phyloP scores from a whole-genome alignment of 2,329 filamentous ascomycete genomes.

The Fonsecaea multimorphosa region DNA sequence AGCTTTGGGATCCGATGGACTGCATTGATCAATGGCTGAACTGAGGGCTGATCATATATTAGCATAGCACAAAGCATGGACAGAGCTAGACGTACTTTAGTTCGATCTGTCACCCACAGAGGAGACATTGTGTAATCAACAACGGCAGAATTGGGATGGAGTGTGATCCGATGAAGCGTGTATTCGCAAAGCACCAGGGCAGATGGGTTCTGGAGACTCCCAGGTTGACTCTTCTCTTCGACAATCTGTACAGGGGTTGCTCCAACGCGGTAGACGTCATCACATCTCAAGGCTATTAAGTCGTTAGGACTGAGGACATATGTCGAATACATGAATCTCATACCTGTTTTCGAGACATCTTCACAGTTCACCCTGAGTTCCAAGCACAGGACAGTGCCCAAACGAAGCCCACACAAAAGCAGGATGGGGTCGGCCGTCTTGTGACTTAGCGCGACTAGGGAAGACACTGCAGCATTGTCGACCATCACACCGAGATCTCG shows the following conservation, averaged over 20 bases:
- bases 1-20: conserved; percentile 46
- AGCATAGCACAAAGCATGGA: neutral
- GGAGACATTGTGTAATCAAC: conserved; percentile 29
- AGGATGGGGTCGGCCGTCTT: conserved; percentile 30
- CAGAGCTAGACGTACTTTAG: conserved; percentile 23
- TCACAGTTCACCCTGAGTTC: conserved; percentile 41
- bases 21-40: conserved; percentile 41
- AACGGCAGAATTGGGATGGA: conserved; percentile 24
- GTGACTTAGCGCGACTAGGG: conserved; percentile 40
- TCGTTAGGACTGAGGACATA: conserved; percentile 35
- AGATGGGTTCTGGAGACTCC: conserved; percentile 15
- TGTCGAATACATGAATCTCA: neutral
- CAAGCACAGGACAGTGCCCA: conserved; percentile 51
- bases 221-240: conserved; percentile 12
- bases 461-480: conserved; percentile 47
- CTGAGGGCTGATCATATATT: conserved; percentile 23
- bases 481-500: conserved; percentile 41
- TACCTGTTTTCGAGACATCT: conserved; percentile 8
- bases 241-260: conserved; percentile 26
- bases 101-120: conserved; percentile 30
- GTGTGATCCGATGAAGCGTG: conserved; percentile 27
- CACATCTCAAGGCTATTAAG: conserved; percentile 24
- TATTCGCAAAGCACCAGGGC: conserved; percentile 32
- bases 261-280: conserved; percentile 32
- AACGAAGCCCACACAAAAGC: conserved; percentile 54